Percentiles rank a stretch among this genome's conserved stretches.
Evolutionary conservation across 805 yeast genomes (phyloP).

Genomic region (Yarrowia alimentaria): DNA sequence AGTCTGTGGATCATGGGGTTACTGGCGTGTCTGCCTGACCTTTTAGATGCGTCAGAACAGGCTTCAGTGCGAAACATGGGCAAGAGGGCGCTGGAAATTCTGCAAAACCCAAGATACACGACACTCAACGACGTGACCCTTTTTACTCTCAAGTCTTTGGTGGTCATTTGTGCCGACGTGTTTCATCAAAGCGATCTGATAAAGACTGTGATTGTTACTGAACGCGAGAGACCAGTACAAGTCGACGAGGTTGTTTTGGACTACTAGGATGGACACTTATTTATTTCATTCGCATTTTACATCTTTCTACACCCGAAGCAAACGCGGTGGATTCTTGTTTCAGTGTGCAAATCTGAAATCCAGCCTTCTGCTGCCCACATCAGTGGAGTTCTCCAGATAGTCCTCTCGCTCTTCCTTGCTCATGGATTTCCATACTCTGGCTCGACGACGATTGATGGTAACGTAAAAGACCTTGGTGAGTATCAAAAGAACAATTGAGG

Average conservation of each 20-base stretch:
- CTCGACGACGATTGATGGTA: conserved; percentile 40
- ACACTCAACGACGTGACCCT: conserved; percentile 29
- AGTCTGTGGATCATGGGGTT: conserved; percentile 45
- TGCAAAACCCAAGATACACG: conserved; percentile 27
- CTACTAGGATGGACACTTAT: no score
- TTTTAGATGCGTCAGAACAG: conserved; percentile 43
- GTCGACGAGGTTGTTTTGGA: conserved; percentile 8
- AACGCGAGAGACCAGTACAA: conserved; percentile 8
- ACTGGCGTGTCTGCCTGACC: conserved; percentile 44
- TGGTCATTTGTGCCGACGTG: conserved; percentile 28
- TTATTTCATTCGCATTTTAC: no score
- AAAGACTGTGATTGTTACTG: not conserved
- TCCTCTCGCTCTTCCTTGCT: conserved; percentile 49
- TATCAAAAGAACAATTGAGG: conserved; percentile 30
- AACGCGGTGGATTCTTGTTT: no score
- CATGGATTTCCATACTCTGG: conserved; percentile 52
- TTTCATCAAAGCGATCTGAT: conserved; percentile 33
- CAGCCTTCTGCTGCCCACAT: conserved; percentile 57
- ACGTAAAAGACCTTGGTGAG: conserved; percentile 41
- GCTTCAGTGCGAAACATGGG: conserved; percentile 46
- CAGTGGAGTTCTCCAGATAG: conserved; percentile 50
- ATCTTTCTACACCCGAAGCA: no score
- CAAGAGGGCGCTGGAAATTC: conserved; percentile 38
- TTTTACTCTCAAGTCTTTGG: conserved; percentile 31
- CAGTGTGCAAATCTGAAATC: conserved; percentile 48